Percentiles rank a stretch among this genome's conserved stretches.
Conservation (phyloP, 108 stramenopile species). For the Skeletonema marinoi region DNA sequence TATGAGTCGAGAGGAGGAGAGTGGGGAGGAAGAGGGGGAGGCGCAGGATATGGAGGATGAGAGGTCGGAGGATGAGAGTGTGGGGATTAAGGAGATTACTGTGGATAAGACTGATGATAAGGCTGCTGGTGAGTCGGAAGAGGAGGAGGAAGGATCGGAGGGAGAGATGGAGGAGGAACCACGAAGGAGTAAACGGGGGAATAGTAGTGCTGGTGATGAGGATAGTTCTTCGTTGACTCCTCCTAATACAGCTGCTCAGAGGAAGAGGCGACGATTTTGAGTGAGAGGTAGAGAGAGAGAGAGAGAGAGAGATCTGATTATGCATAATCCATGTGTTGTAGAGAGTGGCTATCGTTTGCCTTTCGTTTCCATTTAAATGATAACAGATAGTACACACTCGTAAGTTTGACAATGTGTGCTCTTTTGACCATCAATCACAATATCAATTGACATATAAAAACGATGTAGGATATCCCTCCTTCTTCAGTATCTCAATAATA, state of each 20-base stretch:
- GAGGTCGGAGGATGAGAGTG: constrained; percentile 6
- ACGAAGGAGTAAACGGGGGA: constrained; percentile 8
- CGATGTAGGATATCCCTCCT: too few relatives aligned
- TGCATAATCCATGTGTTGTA: background rate
- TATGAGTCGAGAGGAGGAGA: constrained; percentile 13
- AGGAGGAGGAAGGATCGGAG: constrained; percentile 21
- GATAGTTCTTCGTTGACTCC: constrained; percentile 35
- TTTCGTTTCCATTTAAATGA: background rate
- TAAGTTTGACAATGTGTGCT: background rate
- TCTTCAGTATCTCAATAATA: too few relatives aligned
- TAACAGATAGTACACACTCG: background rate
- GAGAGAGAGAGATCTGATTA: background rate
- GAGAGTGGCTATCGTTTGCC: background rate
- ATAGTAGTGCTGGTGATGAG: constrained; percentile 12
- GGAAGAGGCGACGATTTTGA: constrained; percentile 40
- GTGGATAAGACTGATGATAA: constrained; percentile 33
- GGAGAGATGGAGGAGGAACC: constrained; percentile 40
- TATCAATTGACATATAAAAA: background rate
- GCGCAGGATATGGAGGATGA: constrained; percentile 24
- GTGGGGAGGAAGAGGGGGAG: constrained; percentile 20
- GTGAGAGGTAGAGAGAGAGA: constrained; percentile 1
- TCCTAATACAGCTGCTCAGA: constrained; percentile 18
- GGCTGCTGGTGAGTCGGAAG: constrained; percentile 23
- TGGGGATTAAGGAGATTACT: constrained; percentile 44
- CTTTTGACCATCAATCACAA: background rate